Percentiles rank a stretch among this genome's conserved stretches.
Conservation (phyloP, 2,329 filamentous ascomycete genomes). For the Phyllosticta paracitricarpa region DNA sequence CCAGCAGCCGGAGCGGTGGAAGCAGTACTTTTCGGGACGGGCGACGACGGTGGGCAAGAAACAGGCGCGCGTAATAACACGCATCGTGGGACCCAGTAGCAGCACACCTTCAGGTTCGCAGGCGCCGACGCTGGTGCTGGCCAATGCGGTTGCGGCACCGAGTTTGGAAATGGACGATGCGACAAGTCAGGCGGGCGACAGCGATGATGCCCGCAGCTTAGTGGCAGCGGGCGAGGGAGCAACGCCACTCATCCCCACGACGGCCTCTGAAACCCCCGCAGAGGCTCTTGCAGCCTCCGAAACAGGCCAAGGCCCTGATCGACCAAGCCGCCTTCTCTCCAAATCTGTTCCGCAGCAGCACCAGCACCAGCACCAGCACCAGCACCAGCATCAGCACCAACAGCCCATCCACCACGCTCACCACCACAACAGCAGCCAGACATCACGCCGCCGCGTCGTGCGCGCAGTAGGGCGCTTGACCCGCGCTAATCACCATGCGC, state of each 20-base stretch:
- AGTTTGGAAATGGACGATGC: conserved; percentile 27
- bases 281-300: conserved; percentile 9
- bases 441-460: not conserved
- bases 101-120: conserved; percentile 5
- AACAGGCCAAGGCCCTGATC: conserved; percentile 18
- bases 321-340: conserved; percentile 41
- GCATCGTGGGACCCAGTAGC: conserved; percentile 32
- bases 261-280: conserved; percentile 10
- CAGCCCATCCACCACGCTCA: not conserved
- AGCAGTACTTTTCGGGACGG: conserved; percentile 26
- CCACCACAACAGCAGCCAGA: conserved; percentile 25
- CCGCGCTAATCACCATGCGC: not conserved
- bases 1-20: conserved; percentile 17
- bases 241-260: conserved; percentile 2
- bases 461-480: not conserved
- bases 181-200: conserved; percentile 28
- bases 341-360: conserved; percentile 9
- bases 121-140: conserved; percentile 39
- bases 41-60: conserved; percentile 18
- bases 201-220: conserved; percentile 28
- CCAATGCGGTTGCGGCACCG: conserved; percentile 27
- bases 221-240: conserved; percentile 23
- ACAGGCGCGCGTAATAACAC: conserved; percentile 28
- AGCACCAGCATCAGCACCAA: too few species aligned
- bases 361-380: not conserved